Base-by-base conservation (phyloP, 139 green algal genomes). In the Chlorokybus atmophyticus region DNA sequence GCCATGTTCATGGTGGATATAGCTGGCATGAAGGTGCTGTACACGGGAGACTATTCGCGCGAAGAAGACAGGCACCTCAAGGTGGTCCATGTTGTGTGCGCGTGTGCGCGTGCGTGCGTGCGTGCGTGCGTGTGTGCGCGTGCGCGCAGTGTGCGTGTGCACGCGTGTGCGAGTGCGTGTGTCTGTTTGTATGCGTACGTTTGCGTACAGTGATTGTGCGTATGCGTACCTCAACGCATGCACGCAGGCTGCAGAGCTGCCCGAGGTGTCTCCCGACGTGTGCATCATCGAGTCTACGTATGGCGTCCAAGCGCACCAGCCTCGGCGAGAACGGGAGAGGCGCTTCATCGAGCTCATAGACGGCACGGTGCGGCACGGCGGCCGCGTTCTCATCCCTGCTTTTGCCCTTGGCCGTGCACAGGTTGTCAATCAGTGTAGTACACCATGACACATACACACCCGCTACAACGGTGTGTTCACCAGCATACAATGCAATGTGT, bases 1-100 rank as follows among this genome's bases (percentile, higher is more conserved):
- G 87, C 85, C 30, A 98, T 98, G 91, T 99, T 97, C 75, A 82
- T 87, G 77, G 83, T 98, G 23, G 84, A 96, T 61, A 86, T 97
- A 23, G 84, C 65, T 23, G 90, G 91, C 32, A 76, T 89, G 75
- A 63, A 44, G 35, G 71, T 85, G 55, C 79, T 99, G 39, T 99
- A 99, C 78, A 99, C 91, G 1, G 73, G 73, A 1, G 62, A 68
- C 42, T 76, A 72, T 42, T 52, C 10, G 3, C 53, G 67, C 1
- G 55, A 68, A 30, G 59, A 75, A 49, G 67, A 75, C 57, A 27
- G 67, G 17, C 67, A 75, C 49, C 32, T 74, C n/a, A n/a, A n/a
- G n/a, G n/a, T n/a, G n/a, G n/a, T n/a, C n/a, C n/a, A n/a, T n/a
- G n/a, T n/a, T n/a, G n/a, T n/a, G n/a, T n/a, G n/a, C n/a, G n/a